Percentiles rank a stretch among this genome's conserved stretches.
Evolutionary conservation across 306 rosid species (phyloP).

Genomic region (Citrullus colocynthis): DNA sequence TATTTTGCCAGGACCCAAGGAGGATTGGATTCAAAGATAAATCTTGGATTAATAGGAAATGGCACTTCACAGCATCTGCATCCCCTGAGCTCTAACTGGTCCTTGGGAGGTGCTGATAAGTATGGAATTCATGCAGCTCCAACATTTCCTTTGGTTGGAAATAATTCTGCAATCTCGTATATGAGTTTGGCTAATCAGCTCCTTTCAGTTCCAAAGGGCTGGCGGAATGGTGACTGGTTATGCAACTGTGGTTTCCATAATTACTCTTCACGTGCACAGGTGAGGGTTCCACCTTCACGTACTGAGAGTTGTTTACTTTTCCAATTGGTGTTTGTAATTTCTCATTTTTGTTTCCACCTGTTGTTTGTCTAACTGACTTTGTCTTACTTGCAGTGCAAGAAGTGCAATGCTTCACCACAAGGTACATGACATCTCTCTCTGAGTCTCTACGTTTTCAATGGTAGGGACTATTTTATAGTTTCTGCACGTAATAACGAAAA

Average conservation of each 20-base stretch:
- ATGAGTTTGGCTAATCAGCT: slow-evolving; percentile 33
- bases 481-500: background rate
- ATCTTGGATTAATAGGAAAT: slow-evolving; percentile 48
- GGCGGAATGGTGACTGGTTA: slow-evolving; percentile 94
- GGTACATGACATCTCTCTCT: slow-evolving; percentile 25
- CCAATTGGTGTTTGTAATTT: background rate
- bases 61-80: slow-evolving; percentile 36
- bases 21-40: slow-evolving; percentile 52
- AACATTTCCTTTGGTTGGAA: slow-evolving; percentile 44
- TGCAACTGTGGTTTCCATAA: slow-evolving; percentile 93
- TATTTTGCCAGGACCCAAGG: slow-evolving; percentile 62
- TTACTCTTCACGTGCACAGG: slow-evolving; percentile 86
- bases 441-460: background rate
- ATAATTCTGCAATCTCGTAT: slow-evolving; percentile 36
- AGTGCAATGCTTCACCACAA: slow-evolving; percentile 77
- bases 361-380: slow-evolving; percentile 8
- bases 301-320: background rate
- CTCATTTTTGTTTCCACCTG: background rate
- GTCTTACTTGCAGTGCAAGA: slow-evolving; percentile 70
- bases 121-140: slow-evolving; percentile 48
- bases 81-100: slow-evolving; percentile 49
- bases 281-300: slow-evolving; percentile 12
- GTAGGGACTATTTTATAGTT: background rate
- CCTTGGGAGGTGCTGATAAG: slow-evolving; percentile 44
- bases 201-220: slow-evolving; percentile 47